These are phyloP conservation scores for Beta macrorhiza DNA, from an alignment of 179 eudicot species.

Conservation along the genomic window DNA sequence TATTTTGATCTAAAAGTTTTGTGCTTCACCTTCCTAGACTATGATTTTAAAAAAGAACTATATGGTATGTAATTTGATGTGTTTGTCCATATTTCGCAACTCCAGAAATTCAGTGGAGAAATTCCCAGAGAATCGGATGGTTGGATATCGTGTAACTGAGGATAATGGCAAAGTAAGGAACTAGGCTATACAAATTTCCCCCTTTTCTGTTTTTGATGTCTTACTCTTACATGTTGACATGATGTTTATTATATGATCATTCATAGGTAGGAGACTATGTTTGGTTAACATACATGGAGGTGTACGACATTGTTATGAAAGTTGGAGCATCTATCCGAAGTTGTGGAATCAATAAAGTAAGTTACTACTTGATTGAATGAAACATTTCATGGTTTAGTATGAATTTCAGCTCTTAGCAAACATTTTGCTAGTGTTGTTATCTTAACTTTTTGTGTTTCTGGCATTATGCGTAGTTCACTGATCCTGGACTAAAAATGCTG, in stretches of 20 bases:
- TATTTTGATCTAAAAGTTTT: background rate
- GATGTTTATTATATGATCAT: background rate
- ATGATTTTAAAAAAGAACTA: background rate
- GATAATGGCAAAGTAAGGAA: slow-evolving; percentile 53
- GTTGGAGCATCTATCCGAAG: slow-evolving; percentile 76
- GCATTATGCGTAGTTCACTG: background rate
- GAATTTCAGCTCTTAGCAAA: background rate
- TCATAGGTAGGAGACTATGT: slow-evolving; percentile 60
- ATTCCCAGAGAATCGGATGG: slow-evolving; percentile 67
- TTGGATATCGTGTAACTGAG: slow-evolving; percentile 59
- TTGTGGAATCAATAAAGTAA: slow-evolving; percentile 64
- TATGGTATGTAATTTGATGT: background rate
- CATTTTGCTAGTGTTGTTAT: too few species aligned
- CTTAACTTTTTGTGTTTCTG: background rate
- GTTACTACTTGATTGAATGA: background rate
- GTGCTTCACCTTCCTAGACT: background rate
- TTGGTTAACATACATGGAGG: slow-evolving; percentile 82
- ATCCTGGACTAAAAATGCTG: too few species aligned
- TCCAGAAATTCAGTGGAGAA: slow-evolving; percentile 69
- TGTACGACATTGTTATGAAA: slow-evolving; percentile 54
- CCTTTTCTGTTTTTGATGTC: background rate
- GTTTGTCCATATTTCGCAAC: background rate
- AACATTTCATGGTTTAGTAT: background rate
- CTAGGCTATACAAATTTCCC: background rate
- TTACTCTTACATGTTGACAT: background rate